These are phyloP conservation scores for Colletotrichum orbiculare DNA, from an alignment of 2,329 filamentous ascomycete species.

Conservation along the genomic window DNA sequence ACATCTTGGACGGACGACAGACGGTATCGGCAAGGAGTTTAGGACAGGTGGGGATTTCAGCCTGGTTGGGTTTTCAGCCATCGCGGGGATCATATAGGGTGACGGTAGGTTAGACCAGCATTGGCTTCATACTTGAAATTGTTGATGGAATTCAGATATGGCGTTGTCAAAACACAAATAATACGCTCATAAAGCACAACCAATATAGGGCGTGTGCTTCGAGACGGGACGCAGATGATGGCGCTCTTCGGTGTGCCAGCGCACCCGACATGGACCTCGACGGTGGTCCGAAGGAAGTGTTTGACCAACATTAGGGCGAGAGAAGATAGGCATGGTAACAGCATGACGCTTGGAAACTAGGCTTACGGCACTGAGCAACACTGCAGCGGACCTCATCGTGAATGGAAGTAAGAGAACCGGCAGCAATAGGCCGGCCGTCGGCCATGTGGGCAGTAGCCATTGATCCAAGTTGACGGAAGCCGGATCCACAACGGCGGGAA, in stretches of 20 bases:
- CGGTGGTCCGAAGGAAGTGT: not conserved
- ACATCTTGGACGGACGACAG: constrained; percentile 8
- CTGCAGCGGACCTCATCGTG: not conserved
- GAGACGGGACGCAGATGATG: constrained; percentile 14
- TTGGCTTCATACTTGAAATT: too few species aligned
- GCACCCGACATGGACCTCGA: constrained; percentile 15
- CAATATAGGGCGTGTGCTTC: constrained; percentile 21
- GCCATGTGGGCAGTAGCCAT: constrained; percentile 14
- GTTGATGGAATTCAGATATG: too few species aligned
- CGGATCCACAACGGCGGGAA: constrained; percentile 20
- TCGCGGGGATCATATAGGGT: too few species aligned
- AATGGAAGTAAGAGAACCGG: constrained; percentile 7
- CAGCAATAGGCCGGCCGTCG: constrained; percentile 6
- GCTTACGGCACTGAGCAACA: not conserved
- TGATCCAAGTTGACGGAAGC: constrained; percentile 12
- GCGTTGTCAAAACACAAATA: not conserved
- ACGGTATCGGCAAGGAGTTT: not conserved
- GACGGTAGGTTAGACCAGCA: too few species aligned
- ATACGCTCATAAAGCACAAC: not conserved
- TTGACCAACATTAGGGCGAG: not conserved
- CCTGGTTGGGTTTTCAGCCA: too few species aligned
- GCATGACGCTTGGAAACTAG: not conserved
- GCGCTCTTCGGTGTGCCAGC: constrained; percentile 28
- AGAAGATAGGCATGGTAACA: not conserved
- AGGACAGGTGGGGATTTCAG: too few species aligned